Evolutionary conservation across 2,329 filamentous ascomycete genomes (phyloP).

Genomic region (Botrytis elliptica): DNA sequence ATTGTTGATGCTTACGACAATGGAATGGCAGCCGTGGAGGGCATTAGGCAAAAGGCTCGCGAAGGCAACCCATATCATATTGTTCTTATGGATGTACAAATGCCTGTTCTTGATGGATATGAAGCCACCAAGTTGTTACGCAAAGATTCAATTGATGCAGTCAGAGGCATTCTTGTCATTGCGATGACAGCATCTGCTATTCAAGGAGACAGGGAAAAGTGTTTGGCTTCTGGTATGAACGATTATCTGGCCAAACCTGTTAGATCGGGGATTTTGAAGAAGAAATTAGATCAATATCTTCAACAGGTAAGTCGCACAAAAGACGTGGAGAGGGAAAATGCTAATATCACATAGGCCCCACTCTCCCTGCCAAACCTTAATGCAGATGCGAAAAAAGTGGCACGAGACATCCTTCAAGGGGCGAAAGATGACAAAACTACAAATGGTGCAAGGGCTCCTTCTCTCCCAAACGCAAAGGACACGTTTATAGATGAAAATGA

Average conservation of each 20-base stretch:
- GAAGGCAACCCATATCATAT: constrained; percentile 81
- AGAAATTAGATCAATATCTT: constrained; percentile 72
- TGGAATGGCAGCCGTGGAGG: constrained; percentile 83
- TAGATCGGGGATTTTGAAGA: constrained; percentile 80
- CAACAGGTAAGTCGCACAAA: constrained; percentile 31
- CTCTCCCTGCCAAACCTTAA: constrained; percentile 31
- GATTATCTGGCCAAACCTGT: constrained; percentile 96
- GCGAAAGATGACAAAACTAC: neutral
- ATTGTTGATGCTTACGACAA: constrained; percentile 85
- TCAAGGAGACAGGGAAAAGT: constrained; percentile 91
- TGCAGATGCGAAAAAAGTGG: constrained; percentile 31
- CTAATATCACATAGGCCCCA: constrained; percentile 27
- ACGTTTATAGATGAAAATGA: constrained; percentile 1
- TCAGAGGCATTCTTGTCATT: constrained; percentile 85
- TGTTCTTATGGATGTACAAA: constrained; percentile 94
- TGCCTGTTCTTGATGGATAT: constrained; percentile 91
- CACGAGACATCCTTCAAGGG: constrained; percentile 29
- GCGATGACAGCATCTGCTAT: constrained; percentile 97
- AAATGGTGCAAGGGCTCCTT: neutral
- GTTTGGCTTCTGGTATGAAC: constrained; percentile 94
- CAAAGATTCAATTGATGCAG: constrained; percentile 70
- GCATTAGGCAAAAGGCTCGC: constrained; percentile 70
- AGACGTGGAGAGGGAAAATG: neutral
- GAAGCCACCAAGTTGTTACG: constrained; percentile 84
- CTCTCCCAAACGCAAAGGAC: neutral